Evolutionary conservation across 1,284 basidiomycete genomes (phyloP).

Genomic region (Trichosporon faecale): DNA sequence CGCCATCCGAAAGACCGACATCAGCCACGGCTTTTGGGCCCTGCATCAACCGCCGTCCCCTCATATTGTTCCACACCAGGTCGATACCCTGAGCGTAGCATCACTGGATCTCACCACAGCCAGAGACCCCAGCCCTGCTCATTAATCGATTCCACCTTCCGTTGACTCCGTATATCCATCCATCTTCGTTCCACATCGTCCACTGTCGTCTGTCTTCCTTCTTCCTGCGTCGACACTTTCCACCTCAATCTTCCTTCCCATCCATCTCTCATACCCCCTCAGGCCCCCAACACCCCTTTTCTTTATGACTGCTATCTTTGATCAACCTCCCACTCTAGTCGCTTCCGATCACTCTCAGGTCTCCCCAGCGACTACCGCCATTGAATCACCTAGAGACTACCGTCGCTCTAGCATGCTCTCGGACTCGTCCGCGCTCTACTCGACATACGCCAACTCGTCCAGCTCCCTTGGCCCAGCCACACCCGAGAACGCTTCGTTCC

Average conservation of each 20-base stretch:
- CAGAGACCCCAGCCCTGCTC: not conserved
- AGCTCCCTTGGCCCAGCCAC: not conserved
- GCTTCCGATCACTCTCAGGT: conserved; percentile 4
- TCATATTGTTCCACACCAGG: conserved; percentile 2
- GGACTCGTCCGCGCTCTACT: conserved; percentile 4
- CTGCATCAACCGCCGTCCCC: not conserved
- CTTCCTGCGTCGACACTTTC: not conserved
- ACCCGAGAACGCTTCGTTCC: not conserved
- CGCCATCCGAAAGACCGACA: not conserved
- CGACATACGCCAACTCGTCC: not conserved
- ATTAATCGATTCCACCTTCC: not conserved
- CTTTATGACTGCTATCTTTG: conserved; percentile 10
- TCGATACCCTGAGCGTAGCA: not conserved
- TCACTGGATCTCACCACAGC: conserved; percentile 1
- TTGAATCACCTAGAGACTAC: conserved; percentile 2
- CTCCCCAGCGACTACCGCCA: conserved; percentile 6
- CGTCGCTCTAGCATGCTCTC: conserved; percentile 7
- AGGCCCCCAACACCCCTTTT: not conserved
- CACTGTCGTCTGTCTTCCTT: not conserved
- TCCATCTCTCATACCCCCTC: not conserved
- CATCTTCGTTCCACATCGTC: not conserved
- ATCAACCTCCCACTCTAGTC: conserved; percentile 1
- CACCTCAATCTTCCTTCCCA: not conserved
- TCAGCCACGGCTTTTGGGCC: not conserved
- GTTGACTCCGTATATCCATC: conserved; percentile 1